These are phyloP conservation scores for Waltiozyma sp. DNA, from an alignment of 1,139 yeast genomes.

Conservation along the genomic window DNA sequence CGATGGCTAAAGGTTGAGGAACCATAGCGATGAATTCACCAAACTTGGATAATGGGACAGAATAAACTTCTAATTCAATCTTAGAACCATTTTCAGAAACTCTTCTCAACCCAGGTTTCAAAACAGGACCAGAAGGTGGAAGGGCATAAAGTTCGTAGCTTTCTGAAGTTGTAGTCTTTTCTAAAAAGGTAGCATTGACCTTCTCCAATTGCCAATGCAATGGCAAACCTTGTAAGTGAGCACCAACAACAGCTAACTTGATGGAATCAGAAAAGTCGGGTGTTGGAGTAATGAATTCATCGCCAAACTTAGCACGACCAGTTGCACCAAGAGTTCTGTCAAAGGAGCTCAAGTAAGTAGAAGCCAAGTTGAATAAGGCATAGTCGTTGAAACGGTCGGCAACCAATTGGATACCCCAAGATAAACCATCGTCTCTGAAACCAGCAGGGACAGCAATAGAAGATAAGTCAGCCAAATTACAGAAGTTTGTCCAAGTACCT, in stretches of 20 bases:
- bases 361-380: constrained; percentile 78
- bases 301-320: constrained; percentile 21
- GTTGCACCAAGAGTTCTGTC: constrained; percentile 36
- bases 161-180: constrained; percentile 58
- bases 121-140: constrained; percentile 60
- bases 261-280: constrained; percentile 30
- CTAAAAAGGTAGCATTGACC: constrained; percentile 66
- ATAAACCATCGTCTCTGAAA: constrained; percentile 72
- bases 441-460: constrained; percentile 91
- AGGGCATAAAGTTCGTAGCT: constrained; percentile 73
- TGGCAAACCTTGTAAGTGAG: constrained; percentile 81
- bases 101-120: constrained; percentile 83
- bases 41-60: constrained; percentile 64
- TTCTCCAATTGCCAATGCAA: constrained; percentile 89
- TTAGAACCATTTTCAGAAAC: constrained; percentile 38
- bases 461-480: constrained; percentile 84
- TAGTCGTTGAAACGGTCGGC: constrained; percentile 78
- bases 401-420: constrained; percentile 80
- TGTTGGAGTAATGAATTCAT: constrained; percentile 30
- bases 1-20: constrained; percentile 92
- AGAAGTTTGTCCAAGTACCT: constrained; percentile 96
- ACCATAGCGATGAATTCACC: constrained; percentile 81
- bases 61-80: constrained; percentile 71
- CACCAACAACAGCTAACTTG: constrained; percentile 89
- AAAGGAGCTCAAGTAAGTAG: constrained; percentile 45